phyloP scores from a whole-genome alignment of 768 basidiomycete genomes.

The Rhizopogon salebrosus region DNA sequence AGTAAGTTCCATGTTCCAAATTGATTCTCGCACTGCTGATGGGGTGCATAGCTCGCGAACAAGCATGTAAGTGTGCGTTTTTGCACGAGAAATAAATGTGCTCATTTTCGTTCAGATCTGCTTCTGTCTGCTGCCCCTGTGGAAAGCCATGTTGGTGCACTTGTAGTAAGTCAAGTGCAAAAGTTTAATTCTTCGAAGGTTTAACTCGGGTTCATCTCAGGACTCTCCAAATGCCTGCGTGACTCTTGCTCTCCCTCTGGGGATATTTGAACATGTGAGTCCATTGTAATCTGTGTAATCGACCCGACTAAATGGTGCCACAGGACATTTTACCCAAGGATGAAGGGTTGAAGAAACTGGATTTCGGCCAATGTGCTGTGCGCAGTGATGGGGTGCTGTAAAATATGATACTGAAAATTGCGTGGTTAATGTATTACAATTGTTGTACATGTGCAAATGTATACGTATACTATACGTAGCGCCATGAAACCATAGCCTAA shows the following conservation, averaged over 20 bases:
- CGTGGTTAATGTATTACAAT: background rate
- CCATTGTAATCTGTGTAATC: background rate
- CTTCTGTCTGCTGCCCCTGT: constrained; percentile 65
- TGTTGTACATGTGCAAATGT: background rate
- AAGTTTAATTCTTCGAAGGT: background rate
- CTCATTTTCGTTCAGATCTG: constrained; percentile 38
- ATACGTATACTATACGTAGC: background rate
- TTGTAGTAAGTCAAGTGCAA: constrained; percentile 46
- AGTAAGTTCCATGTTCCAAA: constrained; percentile 37
- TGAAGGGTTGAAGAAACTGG: constrained; percentile 52
- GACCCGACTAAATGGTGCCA: background rate
- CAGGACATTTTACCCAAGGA: constrained; percentile 67
- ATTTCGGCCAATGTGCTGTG: constrained; percentile 64
- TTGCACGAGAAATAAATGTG: background rate
- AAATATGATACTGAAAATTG: background rate
- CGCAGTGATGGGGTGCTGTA: constrained; percentile 56
- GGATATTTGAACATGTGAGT: constrained; percentile 68
- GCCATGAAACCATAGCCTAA: background rate
- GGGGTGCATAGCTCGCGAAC: constrained; percentile 56
- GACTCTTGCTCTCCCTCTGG: constrained; percentile 68
- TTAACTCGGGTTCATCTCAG: constrained; percentile 22
- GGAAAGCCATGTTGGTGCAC: constrained; percentile 64
- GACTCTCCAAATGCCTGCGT: constrained; percentile 79
- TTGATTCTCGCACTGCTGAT: background rate
- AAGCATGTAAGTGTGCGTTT: constrained; percentile 47